Evolutionary conservation across 148 eudicot species (phyloP), one percentile per base, ranked within the genome.

Genomic region (Rhododendron kiyosumense): DNA sequence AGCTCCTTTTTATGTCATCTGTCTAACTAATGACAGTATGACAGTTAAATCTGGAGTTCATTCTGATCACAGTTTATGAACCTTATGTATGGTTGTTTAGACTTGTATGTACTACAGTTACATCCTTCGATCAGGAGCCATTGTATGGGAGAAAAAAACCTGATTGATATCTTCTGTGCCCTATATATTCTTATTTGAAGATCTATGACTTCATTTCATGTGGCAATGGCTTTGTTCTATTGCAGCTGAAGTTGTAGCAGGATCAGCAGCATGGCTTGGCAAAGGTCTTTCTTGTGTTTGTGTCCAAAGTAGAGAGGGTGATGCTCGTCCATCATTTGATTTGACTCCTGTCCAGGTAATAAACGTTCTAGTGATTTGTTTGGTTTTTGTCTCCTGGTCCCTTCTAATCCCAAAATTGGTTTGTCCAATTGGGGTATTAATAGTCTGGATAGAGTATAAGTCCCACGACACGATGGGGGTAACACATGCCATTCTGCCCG

Each of bases 231-330:
- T 84, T 84, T 86, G n/a, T 84, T 89, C 84, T 92, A 83, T 86
- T 90, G 85, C 92, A 95, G 98, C 93, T 88, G 99, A 97, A 90
- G 99, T 93, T 83, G 98, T 93, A 78, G 98, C 96, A 84, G 98
- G 99, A 89, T 97, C 99, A 83, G 95, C 99, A 81, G 99, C 99
- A 86, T 97, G 99, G 99, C 91, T 97, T 79, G 99, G 99, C 59
- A 94, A 89, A 89, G 99, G 99, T 78, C 95, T 97, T 84, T 95
- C 99, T 46, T 97, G 99, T 90, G 99, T 97, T 85, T 97, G 99
- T 90, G 99, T 93, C 84, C 99, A 97, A 85, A 90, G 98, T 89
- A 92, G 94, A 88, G 99, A 97, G 81, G 89, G 93, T 82, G 99
- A 97, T 88, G 92, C 93, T 87, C 96, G 98, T 59, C 94, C 93